Base-by-base conservation (phyloP, 108 stramenopile genomes). In the Cylindrotheca closterium region DNA sequence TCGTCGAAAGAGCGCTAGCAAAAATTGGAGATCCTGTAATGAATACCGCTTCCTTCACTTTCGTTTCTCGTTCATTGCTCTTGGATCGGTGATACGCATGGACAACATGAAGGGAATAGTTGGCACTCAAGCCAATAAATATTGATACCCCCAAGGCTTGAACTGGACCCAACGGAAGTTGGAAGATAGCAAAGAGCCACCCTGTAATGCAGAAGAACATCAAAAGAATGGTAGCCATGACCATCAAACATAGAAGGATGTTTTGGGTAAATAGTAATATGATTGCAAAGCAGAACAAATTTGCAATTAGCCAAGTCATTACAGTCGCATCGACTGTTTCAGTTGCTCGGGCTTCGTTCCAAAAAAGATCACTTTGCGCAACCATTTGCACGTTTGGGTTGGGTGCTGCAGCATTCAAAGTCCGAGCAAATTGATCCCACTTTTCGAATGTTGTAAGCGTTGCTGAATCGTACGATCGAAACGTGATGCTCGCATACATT, bases 41-140 rank as follows among this genome's bases (percentile, higher is more conserved):
- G 26, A 60, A 60, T 25, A 46, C 26, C 19, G 59, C 42, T 21
- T 60, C 42, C 45, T 60, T 60, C 8, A 60, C 45, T 15, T 60
- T 60, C 2, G 18, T 26, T 7, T 45, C 45, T 22, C 59, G 34
- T 22, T 60, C 23, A 2, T 7, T 46, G 26, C 45, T 47, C 42
- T 46, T 60, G 10, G 59, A 60, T 0, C 46, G 45, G 45, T 60
- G 59, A 42, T 60, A 60, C 27, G 59, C 59, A 47, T 60, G 59
- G 5, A 60, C 59, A 47, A 60, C 59, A 46, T 60, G 59, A 46
- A 60, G 37, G 27, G 59, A 42, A 15, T 60, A 60, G 31, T 60
- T 60, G 21, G 59, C 59, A 47, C 59, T 60, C 21, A 60, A 42
- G 15, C 59, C 59, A 10, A 60, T 60, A 42, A 60, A 60, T 3